Evolutionary conservation across 2,329 filamentous ascomycete species (phyloP).

Genomic region (Apiospora phragmitis): DNA sequence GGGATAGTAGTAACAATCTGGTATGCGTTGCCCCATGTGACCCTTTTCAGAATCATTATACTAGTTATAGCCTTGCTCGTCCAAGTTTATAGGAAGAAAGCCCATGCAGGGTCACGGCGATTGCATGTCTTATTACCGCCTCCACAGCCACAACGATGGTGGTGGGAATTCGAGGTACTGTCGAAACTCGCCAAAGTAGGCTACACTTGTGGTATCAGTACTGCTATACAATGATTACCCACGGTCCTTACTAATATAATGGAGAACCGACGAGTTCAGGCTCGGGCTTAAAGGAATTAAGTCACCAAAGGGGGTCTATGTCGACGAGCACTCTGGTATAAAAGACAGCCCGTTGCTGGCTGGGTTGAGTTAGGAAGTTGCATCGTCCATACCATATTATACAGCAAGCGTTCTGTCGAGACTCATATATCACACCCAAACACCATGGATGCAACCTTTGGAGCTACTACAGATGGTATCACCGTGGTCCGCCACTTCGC

Average conservation of each 20-base stretch:
- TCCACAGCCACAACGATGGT: background rate
- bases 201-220: background rate
- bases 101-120: background rate
- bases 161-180: background rate
- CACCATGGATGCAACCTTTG: constrained; percentile 14
- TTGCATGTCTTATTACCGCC: background rate
- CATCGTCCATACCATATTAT: background rate
- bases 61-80: background rate
- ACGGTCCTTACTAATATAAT: background rate
- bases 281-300: background rate
- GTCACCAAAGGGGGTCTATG: background rate
- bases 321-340: background rate
- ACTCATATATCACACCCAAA: background rate
- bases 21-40: background rate
- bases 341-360: background rate
- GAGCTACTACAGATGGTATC: constrained; percentile 17
- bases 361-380: background rate
- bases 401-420: background rate
- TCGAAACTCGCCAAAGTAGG: background rate
- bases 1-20: too few species aligned
- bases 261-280: background rate
- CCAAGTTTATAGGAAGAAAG: background rate
- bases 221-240: background rate
- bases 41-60: background rate
- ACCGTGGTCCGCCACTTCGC: constrained; percentile 20